Evolutionary conservation across 1,284 basidiomycete genomes (phyloP).

Genomic region (Pseudozyma thailandica): DNA sequence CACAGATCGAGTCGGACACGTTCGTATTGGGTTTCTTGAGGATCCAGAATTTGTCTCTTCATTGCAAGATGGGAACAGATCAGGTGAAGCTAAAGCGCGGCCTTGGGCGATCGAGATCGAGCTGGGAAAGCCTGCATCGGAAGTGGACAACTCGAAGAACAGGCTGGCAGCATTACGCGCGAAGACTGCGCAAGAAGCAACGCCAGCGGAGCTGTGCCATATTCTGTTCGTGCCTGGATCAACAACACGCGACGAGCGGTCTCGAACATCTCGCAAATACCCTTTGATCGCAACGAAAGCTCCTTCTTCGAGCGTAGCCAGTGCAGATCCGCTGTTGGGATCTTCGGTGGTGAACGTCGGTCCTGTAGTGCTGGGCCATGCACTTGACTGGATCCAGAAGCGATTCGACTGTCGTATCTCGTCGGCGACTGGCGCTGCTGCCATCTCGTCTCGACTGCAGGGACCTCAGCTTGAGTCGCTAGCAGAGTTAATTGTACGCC

Average conservation of each 20-base stretch:
- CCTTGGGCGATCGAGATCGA: constrained; percentile 50
- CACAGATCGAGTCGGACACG: constrained; percentile 33
- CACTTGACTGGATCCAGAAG: constrained; percentile 51
- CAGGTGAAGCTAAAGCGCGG: constrained; percentile 20
- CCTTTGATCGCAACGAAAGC: constrained; percentile 45
- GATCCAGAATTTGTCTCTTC: constrained; percentile 27
- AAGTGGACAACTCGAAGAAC: constrained; percentile 13
- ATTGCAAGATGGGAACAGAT: constrained; percentile 14
- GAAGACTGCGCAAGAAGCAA: constrained; percentile 20
- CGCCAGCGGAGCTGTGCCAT: constrained; percentile 42
- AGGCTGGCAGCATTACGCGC: constrained; percentile 14
- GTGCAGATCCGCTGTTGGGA: constrained; percentile 17
- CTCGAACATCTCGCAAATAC: constrained; percentile 31
- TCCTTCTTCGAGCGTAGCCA: constrained; percentile 14
- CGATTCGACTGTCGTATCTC: constrained; percentile 49
- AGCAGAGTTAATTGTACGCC: constrained; percentile 39
- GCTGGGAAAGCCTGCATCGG: constrained; percentile 41
- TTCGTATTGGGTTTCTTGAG: constrained; percentile 39
- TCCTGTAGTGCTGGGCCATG: constrained; percentile 32
- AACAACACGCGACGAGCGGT: constrained; percentile 6
- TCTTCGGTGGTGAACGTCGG: constrained; percentile 26
- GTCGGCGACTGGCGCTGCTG: constrained; percentile 23
- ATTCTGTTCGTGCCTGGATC: constrained; percentile 43
- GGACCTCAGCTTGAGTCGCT: constrained; percentile 32
- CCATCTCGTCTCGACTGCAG: constrained; percentile 24